These are phyloP conservation scores for Aspergillus sp. DNA, from an alignment of 2,329 filamentous ascomycete genomes.

Conservation along the genomic window DNA sequence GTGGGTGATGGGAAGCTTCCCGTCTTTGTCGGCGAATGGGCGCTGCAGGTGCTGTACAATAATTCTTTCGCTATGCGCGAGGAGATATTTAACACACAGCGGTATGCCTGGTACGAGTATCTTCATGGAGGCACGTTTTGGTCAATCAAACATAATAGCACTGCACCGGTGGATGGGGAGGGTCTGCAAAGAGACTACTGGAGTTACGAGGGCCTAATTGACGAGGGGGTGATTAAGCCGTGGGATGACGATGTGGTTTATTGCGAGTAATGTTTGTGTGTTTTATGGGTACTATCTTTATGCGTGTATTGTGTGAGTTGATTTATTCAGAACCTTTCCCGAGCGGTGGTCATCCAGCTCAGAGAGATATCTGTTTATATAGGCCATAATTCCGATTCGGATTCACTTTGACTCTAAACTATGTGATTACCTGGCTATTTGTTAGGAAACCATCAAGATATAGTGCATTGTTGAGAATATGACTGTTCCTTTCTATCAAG, in stretches of 20 bases:
- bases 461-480: too few species aligned
- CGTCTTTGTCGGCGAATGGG: slow-evolving; percentile 21
- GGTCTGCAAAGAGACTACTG: slow-evolving; percentile 14
- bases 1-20: slow-evolving; percentile 17
- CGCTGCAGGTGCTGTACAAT: slow-evolving; percentile 11
- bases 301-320: too few species aligned
- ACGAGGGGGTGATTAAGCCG: slow-evolving; percentile 4
- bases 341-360: too few species aligned
- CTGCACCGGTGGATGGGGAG: slow-evolving; percentile 11
- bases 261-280: not conserved
- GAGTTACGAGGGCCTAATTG: slow-evolving; percentile 13
- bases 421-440: too few species aligned
- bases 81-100: slow-evolving; percentile 14
- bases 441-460: too few species aligned
- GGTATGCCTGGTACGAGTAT: slow-evolving; percentile 13
- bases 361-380: too few species aligned
- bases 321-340: too few species aligned
- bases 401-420: too few species aligned
- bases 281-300: too few species aligned
- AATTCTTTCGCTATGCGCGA: slow-evolving; percentile 11
- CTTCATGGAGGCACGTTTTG: slow-evolving; percentile 16
- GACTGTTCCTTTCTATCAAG: too few species aligned
- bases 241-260: not conserved
- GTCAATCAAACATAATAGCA: slow-evolving; percentile 14
- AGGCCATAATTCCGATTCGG: too few species aligned